Evolutionary conservation across 176 grass and related monocot species (phyloP), one percentile per base, ranked within the genome.

Genomic region (Eleusine coracana): DNA sequence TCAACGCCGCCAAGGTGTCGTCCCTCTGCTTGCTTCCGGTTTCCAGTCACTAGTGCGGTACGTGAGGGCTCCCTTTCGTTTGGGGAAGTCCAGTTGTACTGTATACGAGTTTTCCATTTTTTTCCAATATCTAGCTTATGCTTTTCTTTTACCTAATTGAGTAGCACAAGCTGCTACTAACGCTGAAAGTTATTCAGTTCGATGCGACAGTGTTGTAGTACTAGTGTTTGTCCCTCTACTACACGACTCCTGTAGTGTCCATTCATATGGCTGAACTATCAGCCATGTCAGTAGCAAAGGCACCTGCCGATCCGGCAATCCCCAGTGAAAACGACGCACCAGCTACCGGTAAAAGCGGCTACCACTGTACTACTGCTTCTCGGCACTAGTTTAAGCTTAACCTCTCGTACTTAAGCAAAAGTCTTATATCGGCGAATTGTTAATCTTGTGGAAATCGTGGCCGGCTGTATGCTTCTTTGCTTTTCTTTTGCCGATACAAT

Each of bases 1-100:
- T 93, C 76, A 96, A 88, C 79, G 93, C 90, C 4, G 90, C 93
- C 78, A 96, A 93, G 93, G 92, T 92, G 29, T 34, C 41, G 0
- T 1, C 64, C 50, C 18, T 51, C 59, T 50, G 11, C 46, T 83
- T 80, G 54, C 49, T 13, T 25, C 60, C 23, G 20, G 68, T 58
- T 49, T 12, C 13, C 0, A n/a, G 21, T 41, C n/a, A 14, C 11
- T 5, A 0, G 11, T 56, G 36, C 34, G 7, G 34, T 42, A 36
- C 4, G 34, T 10, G 3, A 41, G 7, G 12, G 34, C 0, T 25
- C 20, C 77, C 12, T 39, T 55, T 38, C 31, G 21, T 55, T 56
- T 68, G 20, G 66, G 65, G 16, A 54, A 3, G 21, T 23, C 64
- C 17, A 25, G 25, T 25, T 51, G 1, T 11, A 48, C 49, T 15